phyloP scores from a whole-genome alignment of 345 rosid species.

The Eucalyptus brandiana region DNA sequence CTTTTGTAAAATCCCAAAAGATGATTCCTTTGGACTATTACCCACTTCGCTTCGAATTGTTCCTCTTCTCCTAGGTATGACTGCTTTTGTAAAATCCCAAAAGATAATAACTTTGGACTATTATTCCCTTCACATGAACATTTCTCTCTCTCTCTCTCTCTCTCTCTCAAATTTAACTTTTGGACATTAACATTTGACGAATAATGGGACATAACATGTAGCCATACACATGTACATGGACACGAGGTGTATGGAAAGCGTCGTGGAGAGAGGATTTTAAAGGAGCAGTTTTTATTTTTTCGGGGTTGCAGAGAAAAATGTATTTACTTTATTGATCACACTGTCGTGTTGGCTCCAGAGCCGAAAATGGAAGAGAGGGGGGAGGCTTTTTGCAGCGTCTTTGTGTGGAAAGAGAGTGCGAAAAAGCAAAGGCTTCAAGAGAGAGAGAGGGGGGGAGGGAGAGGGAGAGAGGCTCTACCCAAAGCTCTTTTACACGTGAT shows the following conservation, averaged over 20 bases:
- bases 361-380: not conserved
- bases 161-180: not conserved
- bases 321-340: constrained; percentile 15
- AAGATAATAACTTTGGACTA: constrained; percentile 12
- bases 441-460: not conserved
- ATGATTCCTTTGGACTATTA: constrained; percentile 12
- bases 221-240: not conserved
- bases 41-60: no score
- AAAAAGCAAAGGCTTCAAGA: constrained; percentile 1
- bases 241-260: not conserved
- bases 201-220: not conserved
- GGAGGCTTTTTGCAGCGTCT: not conserved
- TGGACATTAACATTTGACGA: not conserved
- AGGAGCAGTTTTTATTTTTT: not conserved
- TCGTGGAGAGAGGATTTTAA: not conserved
- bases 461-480: not conserved
- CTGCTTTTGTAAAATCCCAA: constrained; percentile 26
- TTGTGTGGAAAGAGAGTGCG: not conserved
- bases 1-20: constrained; percentile 17
- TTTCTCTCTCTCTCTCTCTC: not conserved
- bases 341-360: constrained; percentile 29
- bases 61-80: constrained; percentile 45
- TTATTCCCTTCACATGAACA: not conserved
- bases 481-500: constrained; percentile 78
- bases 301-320: not conserved